A percentile compares a stretch with the other conserved stretches of the same genome.
Evolutionary conservation across 2,329 filamentous ascomycete species (phyloP).

Genomic region (Venturia asperata): DNA sequence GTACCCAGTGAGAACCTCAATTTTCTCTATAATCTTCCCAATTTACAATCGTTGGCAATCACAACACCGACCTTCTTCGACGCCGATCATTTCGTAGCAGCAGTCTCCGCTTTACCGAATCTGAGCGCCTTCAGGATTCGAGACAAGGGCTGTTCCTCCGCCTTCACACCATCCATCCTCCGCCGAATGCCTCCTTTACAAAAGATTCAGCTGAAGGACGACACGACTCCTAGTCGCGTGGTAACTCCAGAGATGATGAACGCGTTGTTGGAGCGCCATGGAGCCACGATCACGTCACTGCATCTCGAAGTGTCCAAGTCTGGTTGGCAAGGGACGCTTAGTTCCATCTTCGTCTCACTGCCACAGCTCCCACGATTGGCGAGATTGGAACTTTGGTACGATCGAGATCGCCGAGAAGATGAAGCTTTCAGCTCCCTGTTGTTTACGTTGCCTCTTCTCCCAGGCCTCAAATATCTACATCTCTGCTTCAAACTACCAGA

Average conservation of each 20-base stretch:
- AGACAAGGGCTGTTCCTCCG: not conserved
- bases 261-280: not conserved
- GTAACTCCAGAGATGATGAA: not conserved
- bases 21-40: not conserved
- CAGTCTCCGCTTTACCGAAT: not conserved
- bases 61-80: not conserved
- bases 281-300: not conserved
- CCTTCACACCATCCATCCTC: constrained; percentile 4
- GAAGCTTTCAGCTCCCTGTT: not conserved
- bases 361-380: not conserved
- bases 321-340: not conserved
- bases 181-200: not conserved
- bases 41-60: not conserved
- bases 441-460: not conserved
- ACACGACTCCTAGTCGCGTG: not conserved
- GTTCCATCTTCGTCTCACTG: not conserved
- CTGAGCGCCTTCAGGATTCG: not conserved
- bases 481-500: not conserved
- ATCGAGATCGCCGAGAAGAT: not conserved
- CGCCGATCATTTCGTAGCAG: not conserved
- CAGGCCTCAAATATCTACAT: not conserved
- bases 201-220: not conserved
- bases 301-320: not conserved
- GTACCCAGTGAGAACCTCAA: constrained; percentile 4
- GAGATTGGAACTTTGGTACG: not conserved